Conservation (phyloP, 1,139 yeast species). For the Candida tetrigidarum region DNA sequence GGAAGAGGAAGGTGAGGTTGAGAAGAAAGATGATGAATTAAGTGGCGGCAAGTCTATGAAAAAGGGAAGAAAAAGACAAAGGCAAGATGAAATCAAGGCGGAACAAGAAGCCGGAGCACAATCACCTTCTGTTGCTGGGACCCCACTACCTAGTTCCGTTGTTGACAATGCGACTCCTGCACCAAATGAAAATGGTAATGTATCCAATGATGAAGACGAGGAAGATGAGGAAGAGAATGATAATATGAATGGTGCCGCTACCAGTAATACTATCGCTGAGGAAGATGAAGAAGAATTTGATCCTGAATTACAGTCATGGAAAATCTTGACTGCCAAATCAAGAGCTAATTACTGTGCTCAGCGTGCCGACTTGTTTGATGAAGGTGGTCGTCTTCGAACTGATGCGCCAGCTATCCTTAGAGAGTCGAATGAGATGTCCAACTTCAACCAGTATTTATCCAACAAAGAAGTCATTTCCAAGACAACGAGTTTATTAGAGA, state of each 20-base stretch:
- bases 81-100: constrained; percentile 39
- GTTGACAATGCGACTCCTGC: constrained; percentile 19
- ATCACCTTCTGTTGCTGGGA: constrained; percentile 14
- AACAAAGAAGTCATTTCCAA: constrained; percentile 46
- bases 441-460: constrained; percentile 52
- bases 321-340: constrained; percentile 74
- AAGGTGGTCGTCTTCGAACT: constrained; percentile 56
- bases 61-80: constrained; percentile 47
- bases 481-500: constrained; percentile 53
- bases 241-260: constrained; percentile 25
- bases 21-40: constrained; percentile 48
- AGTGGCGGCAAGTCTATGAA: constrained; percentile 37
- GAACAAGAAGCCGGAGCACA: constrained; percentile 24
- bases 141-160: constrained; percentile 10
- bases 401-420: constrained; percentile 73
- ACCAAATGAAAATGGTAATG: constrained; percentile 15
- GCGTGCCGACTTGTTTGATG: constrained; percentile 68
- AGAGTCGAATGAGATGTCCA: constrained; percentile 62
- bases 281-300: constrained; percentile 64
- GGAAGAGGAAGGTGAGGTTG: constrained; percentile 54
- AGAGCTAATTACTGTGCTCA: constrained; percentile 75
- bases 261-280: constrained; percentile 14
- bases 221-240: constrained; percentile 18
- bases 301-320: constrained; percentile 80
- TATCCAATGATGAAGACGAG: constrained; percentile 32